These are phyloP conservation scores for Suillus tomentosus DNA, from an alignment of 768 basidiomycete species.

Conservation along the genomic window DNA sequence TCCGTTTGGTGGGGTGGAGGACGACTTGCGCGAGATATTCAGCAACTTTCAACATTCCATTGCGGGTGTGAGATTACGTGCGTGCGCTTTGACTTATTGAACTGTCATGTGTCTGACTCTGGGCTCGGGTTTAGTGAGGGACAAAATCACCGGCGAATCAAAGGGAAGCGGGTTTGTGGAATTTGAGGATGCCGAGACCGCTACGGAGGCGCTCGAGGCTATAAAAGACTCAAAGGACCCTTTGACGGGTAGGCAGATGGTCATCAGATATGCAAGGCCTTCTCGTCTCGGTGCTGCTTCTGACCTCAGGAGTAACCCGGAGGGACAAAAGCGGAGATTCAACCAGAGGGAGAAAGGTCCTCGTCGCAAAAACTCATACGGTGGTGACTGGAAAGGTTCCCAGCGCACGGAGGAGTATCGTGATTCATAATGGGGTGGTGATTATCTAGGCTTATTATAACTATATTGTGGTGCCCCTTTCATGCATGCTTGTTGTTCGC, in stretches of 20 bases:
- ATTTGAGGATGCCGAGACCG: conserved; percentile 46
- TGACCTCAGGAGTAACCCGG: not conserved
- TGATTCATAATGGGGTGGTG: not conserved
- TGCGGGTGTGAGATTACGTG: conserved; percentile 34
- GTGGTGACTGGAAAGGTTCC: not conserved
- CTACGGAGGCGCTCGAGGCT: conserved; percentile 48
- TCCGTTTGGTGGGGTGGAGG: conserved; percentile 30
- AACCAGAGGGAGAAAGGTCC: not conserved
- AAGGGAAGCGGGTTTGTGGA: conserved; percentile 53
- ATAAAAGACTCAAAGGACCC: conserved; percentile 33
- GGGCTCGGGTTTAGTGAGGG: conserved; percentile 30
- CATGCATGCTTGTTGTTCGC: conserved; percentile 1
- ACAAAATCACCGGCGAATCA: conserved; percentile 31
- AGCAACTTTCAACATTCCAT: conserved; percentile 18
- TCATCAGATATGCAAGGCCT: conserved; percentile 24
- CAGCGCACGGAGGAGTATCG: conserved; percentile 7
- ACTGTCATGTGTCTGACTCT: not conserved
- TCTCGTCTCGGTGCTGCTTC: not conserved
- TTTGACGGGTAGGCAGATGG: conserved; percentile 7
- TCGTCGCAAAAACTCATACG: conserved; percentile 1
- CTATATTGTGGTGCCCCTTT: not conserved
- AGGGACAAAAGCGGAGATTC: not conserved
- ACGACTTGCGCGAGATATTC: conserved; percentile 29
- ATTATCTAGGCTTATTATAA: not conserved
- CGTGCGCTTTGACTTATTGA: conserved; percentile 23